These are phyloP conservation scores for Rhodofomes roseus DNA, from an alignment of 1,284 basidiomycete genomes.

Conservation along the genomic window DNA sequence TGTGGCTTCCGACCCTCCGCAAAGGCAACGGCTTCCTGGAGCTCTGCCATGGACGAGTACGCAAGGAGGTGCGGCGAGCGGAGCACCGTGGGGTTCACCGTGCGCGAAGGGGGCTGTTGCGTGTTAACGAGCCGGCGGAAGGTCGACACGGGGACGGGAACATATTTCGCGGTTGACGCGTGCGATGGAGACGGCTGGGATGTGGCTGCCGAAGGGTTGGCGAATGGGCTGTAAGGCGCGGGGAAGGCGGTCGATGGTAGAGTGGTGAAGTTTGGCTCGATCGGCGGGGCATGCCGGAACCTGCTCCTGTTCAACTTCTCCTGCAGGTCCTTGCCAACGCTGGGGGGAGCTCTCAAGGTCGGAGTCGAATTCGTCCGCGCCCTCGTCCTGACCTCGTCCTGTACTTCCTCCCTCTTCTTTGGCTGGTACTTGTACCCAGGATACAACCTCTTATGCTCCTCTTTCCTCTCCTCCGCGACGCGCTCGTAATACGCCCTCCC, in stretches of 20 bases:
- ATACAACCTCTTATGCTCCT: not conserved
- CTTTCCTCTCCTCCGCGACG: conserved; percentile 1
- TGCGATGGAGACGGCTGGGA: not conserved
- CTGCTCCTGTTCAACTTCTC: not conserved
- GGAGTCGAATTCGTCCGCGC: not conserved
- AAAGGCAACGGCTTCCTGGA: not conserved
- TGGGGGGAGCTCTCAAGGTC: not conserved
- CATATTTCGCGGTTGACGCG: not conserved
- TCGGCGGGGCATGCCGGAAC: not conserved
- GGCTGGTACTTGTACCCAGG: conserved; percentile 3
- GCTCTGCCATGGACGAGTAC: not conserved
- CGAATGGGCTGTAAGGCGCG: not conserved
- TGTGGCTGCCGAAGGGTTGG: not conserved
- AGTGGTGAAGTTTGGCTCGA: not conserved
- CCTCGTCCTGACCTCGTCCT: not conserved
- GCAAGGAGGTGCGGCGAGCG: not conserved
- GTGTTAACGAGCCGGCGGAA: conserved; percentile 1
- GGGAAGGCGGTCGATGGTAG: not conserved
- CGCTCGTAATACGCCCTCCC: not conserved
- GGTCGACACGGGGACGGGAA: not conserved
- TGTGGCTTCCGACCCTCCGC: not conserved
- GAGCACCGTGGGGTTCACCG: not conserved
- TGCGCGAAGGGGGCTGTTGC: not conserved
- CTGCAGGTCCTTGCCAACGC: not conserved
- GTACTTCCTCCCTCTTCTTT: not conserved